phyloP scores from a whole-genome alignment of 2,329 filamentous ascomycete genomes.

The Botrytis tulipae region DNA sequence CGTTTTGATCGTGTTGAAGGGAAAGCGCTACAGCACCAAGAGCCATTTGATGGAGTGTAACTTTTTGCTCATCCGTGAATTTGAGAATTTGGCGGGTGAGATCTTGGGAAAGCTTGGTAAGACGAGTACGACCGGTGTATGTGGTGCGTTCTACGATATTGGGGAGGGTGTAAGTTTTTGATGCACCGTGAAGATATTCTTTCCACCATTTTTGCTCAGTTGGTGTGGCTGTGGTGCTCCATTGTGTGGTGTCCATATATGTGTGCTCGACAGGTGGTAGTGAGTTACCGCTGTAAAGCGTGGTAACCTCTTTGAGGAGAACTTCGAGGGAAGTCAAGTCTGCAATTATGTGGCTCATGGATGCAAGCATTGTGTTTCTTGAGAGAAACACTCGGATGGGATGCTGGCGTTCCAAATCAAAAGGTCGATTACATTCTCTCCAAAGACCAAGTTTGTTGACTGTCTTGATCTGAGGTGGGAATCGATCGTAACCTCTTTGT shows the following conservation, averaged over 20 bases:
- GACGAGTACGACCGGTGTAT: slow-evolving; percentile 1
- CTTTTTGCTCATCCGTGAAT: not conserved
- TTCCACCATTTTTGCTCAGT: slow-evolving; percentile 9
- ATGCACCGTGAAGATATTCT: slow-evolving; percentile 3
- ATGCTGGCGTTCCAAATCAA: slow-evolving; percentile 30
- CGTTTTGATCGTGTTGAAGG: not conserved
- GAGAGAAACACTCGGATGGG: slow-evolving; percentile 37
- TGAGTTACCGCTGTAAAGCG: slow-evolving; percentile 26
- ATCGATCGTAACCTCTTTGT: slow-evolving; percentile 10
- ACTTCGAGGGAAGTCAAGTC: slow-evolving; percentile 38
- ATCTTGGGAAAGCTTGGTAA: not conserved
- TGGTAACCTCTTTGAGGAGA: slow-evolving; percentile 34
- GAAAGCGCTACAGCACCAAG: slow-evolving; percentile 22
- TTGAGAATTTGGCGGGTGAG: not conserved
- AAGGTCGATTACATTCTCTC: slow-evolving; percentile 30
- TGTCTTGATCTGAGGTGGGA: slow-evolving; percentile 17
- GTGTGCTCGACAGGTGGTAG: slow-evolving; percentile 6
- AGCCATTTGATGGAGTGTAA: slow-evolving; percentile 22
- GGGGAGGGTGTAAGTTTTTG: not conserved
- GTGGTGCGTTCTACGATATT: not conserved
- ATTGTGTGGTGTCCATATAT: slow-evolving; percentile 15
- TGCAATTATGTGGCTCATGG: slow-evolving; percentile 39
- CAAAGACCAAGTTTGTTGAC: slow-evolving; percentile 21
- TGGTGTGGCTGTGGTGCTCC: not conserved
- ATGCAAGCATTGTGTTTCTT: slow-evolving; percentile 29